Percentiles rank a stretch among this genome's conserved stretches.
Conservation (phyloP, 108 stramenopile species). For the Discostella stelligeroides region DNA sequence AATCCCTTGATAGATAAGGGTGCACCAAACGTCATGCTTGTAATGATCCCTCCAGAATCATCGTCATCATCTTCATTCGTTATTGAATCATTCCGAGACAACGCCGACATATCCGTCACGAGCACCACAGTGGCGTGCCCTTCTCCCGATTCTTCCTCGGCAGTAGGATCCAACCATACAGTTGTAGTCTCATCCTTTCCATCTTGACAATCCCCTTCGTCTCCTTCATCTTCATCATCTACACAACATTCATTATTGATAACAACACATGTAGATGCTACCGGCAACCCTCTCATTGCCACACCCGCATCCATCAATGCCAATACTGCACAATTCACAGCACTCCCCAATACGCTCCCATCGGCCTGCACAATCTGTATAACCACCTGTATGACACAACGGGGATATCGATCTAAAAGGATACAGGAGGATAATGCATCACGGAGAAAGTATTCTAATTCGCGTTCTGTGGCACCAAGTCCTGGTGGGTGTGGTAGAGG, state of each 20-base stretch:
- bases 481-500: slow-evolving; percentile 34
- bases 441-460: slow-evolving; percentile 63
- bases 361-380: slow-evolving; percentile 77
- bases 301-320: slow-evolving; percentile 89
- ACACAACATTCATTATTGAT: neutral
- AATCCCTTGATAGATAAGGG: slow-evolving; percentile 37
- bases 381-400: slow-evolving; percentile 73
- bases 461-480: slow-evolving; percentile 55
- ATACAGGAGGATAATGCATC: slow-evolving; percentile 59
- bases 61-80: slow-evolving; percentile 3
- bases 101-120: slow-evolving; percentile 50
- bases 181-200: neutral
- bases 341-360: slow-evolving; percentile 65
- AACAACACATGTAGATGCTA: slow-evolving; percentile 75
- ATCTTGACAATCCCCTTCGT: neutral
- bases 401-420: slow-evolving; percentile 57
- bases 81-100: slow-evolving; percentile 5
- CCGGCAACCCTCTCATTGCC: slow-evolving; percentile 74
- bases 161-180: slow-evolving; percentile 52
- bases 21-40: slow-evolving; percentile 42
- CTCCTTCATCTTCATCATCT: neutral
- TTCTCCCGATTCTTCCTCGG: slow-evolving; percentile 53
- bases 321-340: slow-evolving; percentile 77
- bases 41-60: slow-evolving; percentile 17
- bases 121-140: slow-evolving; percentile 51